phyloP scores from a whole-genome alignment of 768 basidiomycete species.

The Termitomyces sp. region DNA sequence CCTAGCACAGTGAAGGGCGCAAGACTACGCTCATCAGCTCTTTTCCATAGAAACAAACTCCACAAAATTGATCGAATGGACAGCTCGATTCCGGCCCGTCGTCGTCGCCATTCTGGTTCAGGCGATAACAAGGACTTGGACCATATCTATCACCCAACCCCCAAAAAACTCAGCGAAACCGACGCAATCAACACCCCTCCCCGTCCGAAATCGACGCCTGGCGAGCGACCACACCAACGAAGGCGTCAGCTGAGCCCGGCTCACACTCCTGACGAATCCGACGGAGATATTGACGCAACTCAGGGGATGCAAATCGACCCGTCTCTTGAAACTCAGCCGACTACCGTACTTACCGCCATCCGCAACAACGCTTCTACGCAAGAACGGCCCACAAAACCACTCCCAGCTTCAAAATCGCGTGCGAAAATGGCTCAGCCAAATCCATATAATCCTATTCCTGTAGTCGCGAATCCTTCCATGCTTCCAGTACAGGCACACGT shows the following conservation, averaged over 20 bases:
- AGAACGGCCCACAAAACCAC: slow-evolving; percentile 62
- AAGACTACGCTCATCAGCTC: background rate
- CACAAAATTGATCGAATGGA: slow-evolving; percentile 15
- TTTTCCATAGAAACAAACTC: background rate
- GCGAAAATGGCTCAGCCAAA: slow-evolving; percentile 39
- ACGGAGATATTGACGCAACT: slow-evolving; percentile 21
- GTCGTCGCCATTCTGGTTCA: slow-evolving; percentile 65
- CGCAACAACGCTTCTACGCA: slow-evolving; percentile 19
- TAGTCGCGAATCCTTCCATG: slow-evolving; percentile 70
- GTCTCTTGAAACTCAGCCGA: slow-evolving; percentile 11
- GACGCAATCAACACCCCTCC: slow-evolving; percentile 47
- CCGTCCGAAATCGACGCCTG: slow-evolving; percentile 72
- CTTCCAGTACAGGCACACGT: slow-evolving; percentile 82
- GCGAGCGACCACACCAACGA: slow-evolving; percentile 52
- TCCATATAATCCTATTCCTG: slow-evolving; percentile 43
- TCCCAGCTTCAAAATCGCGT: slow-evolving; percentile 52
- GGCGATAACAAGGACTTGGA: slow-evolving; percentile 27
- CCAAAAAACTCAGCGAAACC: slow-evolving; percentile 18
- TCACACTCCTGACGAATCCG: slow-evolving; percentile 30
- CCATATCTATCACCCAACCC: slow-evolving; percentile 22
- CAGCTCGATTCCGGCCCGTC: slow-evolving; percentile 37
- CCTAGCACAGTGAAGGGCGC: background rate
- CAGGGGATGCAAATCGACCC: slow-evolving; percentile 31
- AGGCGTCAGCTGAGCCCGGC: slow-evolving; percentile 43
- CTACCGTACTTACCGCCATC: slow-evolving; percentile 20